phyloP scores from a whole-genome alignment of 257 asterid genomes.

The Solanum medicagineum region DNA sequence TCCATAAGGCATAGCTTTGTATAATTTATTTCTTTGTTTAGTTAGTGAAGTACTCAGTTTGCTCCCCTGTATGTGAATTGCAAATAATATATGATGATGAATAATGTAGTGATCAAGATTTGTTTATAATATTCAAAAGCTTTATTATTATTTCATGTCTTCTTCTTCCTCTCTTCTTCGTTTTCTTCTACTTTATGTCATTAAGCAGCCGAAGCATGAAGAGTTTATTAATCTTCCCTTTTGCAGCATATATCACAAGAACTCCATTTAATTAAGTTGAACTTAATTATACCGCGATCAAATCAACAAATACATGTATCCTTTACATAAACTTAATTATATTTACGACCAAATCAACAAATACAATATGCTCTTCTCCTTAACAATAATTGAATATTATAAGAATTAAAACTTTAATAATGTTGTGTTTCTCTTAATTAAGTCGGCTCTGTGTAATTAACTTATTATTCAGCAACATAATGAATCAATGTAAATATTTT shows the following conservation, averaged over 20 bases:
- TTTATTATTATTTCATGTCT: neutral
- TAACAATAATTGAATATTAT: neutral
- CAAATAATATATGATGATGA: constrained; percentile 3
- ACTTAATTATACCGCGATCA: neutral
- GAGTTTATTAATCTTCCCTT: neutral
- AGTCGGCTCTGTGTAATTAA: neutral
- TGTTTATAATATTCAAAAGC: neutral
- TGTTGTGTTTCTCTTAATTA: neutral
- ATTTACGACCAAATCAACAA: neutral
- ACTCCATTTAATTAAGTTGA: neutral
- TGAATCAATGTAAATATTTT: neutral
- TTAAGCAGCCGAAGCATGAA: neutral
- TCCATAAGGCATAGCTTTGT: constrained; percentile 1
- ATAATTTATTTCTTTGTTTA: constrained; percentile 1
- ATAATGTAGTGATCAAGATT: constrained; percentile 17
- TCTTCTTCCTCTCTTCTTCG: neutral
- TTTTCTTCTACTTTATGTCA: neutral
- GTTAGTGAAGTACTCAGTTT: neutral
- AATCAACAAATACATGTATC: neutral
- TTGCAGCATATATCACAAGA: neutral
- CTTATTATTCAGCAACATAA: neutral
- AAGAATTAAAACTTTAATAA: neutral
- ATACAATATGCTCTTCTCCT: neutral
- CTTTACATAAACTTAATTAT: neutral
- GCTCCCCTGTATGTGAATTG: constrained; percentile 2